A percentile compares a stretch with the other conserved stretches of the same genome.
Conservation (phyloP, 805 yeast genomes). For the Wickerhamiella siamensis region DNA sequence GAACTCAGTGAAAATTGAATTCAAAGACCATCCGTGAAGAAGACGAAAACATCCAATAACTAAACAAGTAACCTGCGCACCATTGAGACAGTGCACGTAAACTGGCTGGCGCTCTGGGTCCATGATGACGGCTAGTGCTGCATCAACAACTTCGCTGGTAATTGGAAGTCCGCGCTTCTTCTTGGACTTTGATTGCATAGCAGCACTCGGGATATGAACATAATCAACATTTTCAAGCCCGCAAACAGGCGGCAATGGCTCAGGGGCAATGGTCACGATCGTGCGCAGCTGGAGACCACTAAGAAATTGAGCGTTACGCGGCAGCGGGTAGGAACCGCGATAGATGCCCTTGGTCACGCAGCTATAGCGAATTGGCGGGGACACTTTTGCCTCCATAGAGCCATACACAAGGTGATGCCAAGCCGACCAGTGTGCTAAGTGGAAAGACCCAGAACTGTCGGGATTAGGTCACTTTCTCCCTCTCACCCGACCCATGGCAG, state of each 20-base stretch:
- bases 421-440: too few relatives aligned
- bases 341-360: conserved; percentile 54
- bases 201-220: conserved; percentile 51
- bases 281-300: conserved; percentile 51
- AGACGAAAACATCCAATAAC: conserved; percentile 78
- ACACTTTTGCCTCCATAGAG: background rate
- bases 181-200: conserved; percentile 30
- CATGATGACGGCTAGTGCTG: conserved; percentile 45
- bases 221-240: conserved; percentile 46
- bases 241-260: conserved; percentile 38
- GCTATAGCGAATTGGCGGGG: conserved; percentile 56
- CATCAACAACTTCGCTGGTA: conserved; percentile 44
- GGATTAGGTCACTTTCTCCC: too few relatives aligned
- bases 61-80: conserved; percentile 74
- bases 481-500: too few relatives aligned
- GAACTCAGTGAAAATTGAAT: conserved; percentile 77
- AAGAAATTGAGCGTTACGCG: conserved; percentile 54
- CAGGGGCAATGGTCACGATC: conserved; percentile 67
- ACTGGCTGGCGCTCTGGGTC: conserved; percentile 51
- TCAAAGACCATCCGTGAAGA: conserved; percentile 74
- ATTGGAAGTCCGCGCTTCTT: conserved; percentile 46
- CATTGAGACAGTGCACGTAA: conserved; percentile 77
- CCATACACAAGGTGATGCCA: too few relatives aligned
- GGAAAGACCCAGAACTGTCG: too few relatives aligned
- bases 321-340: conserved; percentile 80